Evolutionary conservation across 2,329 filamentous ascomycete species (phyloP).

Genomic region (Trichoderma koningii): DNA sequence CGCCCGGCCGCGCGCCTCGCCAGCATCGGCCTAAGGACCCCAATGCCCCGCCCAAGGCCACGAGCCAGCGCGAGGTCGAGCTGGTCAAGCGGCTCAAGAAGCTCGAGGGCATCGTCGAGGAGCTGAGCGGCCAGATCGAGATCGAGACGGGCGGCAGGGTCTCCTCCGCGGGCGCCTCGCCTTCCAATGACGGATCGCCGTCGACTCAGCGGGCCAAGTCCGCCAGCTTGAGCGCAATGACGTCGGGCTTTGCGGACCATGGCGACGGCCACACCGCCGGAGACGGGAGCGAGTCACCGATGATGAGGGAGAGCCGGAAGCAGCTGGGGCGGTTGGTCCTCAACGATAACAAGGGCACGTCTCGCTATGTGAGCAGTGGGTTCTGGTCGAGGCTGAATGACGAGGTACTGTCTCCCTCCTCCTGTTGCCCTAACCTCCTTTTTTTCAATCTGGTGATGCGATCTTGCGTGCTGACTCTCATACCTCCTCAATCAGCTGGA

Average conservation of each 20-base stretch:
- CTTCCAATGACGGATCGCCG: constrained; percentile 27
- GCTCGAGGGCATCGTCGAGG: constrained; percentile 74
- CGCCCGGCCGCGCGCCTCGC: constrained; percentile 70
- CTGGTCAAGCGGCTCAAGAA: constrained; percentile 71
- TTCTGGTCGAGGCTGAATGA: constrained; percentile 78
- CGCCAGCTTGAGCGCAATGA: constrained; percentile 25
- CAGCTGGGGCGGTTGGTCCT: constrained; percentile 70
- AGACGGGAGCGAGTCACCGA: constrained; percentile 42
- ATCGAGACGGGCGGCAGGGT: constrained; percentile 46
- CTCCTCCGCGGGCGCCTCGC: constrained; percentile 38
- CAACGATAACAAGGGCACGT: constrained; percentile 67
- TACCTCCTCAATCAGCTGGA: constrained; percentile 36
- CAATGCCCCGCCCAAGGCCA: constrained; percentile 60
- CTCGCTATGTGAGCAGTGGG: constrained; percentile 73
- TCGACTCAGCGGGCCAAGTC: constrained; percentile 25
- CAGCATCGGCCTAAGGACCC: constrained; percentile 66
- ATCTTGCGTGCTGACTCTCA: neutral
- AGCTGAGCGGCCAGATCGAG: constrained; percentile 65
- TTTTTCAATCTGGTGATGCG: too few relatives aligned
- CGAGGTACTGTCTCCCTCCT: constrained; percentile 54
- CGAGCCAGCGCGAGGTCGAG: constrained; percentile 66
- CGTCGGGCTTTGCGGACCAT: constrained; percentile 30
- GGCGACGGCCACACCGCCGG: constrained; percentile 35
- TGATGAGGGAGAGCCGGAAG: constrained; percentile 39
- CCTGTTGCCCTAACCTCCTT: neutral